phyloP scores from a whole-genome alignment of 2,329 filamentous ascomycete species.

The Colletotrichum sp. region DNA sequence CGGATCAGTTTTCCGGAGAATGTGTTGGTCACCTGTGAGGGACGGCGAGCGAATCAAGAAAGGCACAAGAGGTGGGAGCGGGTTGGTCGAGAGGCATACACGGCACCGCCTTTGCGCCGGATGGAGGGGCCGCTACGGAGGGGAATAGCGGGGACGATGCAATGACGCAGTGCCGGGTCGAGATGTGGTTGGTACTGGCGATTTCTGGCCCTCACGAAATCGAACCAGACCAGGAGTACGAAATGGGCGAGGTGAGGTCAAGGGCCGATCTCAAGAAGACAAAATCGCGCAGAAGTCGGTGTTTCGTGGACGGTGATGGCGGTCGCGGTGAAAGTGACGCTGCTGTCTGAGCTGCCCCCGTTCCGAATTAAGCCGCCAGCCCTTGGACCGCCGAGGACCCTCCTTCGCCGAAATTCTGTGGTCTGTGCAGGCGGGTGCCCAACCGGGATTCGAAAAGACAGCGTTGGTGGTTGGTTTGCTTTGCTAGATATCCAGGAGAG shows the following conservation, averaged over 20 bases:
- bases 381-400: neutral
- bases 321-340: neutral
- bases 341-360: slow-evolving; percentile 15
- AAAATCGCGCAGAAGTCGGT: slow-evolving; percentile 9
- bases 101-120: slow-evolving; percentile 19
- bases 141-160: slow-evolving; percentile 17
- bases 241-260: neutral
- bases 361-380: slow-evolving; percentile 20
- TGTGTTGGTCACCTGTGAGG: neutral
- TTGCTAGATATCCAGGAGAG: no score
- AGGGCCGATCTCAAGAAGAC: neutral
- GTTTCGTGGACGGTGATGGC: neutral
- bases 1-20: neutral
- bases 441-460: neutral
- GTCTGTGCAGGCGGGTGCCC: slow-evolving; percentile 5
- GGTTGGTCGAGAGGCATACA: slow-evolving; percentile 8
- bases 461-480: neutral
- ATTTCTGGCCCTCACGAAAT: neutral
- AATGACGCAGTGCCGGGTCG: slow-evolving; percentile 12
- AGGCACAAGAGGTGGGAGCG: neutral
- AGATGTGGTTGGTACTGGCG: neutral
- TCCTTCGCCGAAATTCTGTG: neutral
- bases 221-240: neutral
- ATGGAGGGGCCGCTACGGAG: slow-evolving; percentile 17
- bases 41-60: neutral